phyloP scores from a whole-genome alignment of 2,329 filamentous ascomycete genomes.

The Pyrenophora graminea region DNA sequence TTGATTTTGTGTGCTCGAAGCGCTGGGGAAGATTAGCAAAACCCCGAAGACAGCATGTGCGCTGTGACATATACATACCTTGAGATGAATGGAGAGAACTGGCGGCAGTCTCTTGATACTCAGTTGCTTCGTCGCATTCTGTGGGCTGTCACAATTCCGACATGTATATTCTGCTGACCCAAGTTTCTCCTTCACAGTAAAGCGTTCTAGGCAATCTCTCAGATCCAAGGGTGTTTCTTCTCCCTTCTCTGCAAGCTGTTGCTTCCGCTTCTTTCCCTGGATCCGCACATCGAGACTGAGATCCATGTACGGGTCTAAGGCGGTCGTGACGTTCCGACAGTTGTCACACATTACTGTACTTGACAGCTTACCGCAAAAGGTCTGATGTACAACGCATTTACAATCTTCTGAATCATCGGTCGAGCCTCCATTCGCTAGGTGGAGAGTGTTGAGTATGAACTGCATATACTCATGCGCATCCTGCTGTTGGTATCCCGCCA shows the following conservation, averaged over 20 bases:
- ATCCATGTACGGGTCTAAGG: slow-evolving; percentile 88
- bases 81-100: slow-evolving; percentile 88
- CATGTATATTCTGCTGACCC: slow-evolving; percentile 81
- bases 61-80: slow-evolving; percentile 58
- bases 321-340: slow-evolving; percentile 79
- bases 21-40: slow-evolving; percentile 47
- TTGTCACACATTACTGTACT: slow-evolving; percentile 89
- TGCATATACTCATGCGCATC: slow-evolving; percentile 98
- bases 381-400: slow-evolving; percentile 90
- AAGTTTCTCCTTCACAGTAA: slow-evolving; percentile 79
- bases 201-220: slow-evolving; percentile 76
- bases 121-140: slow-evolving; percentile 82
- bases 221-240: slow-evolving; percentile 48
- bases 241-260: slow-evolving; percentile 37
- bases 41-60: no score
- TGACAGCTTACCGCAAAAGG: slow-evolving; percentile 89
- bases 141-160: slow-evolving; percentile 72
- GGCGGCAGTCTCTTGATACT: slow-evolving; percentile 85
- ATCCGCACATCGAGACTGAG: slow-evolving; percentile 85
- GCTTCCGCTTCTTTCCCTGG: slow-evolving; percentile 68
- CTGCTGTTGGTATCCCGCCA: slow-evolving; percentile 89
- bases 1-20: slow-evolving; percentile 76
- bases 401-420: slow-evolving; percentile 56
- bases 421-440: slow-evolving; percentile 71
- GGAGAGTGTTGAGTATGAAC: slow-evolving; percentile 89